phyloP scores from a whole-genome alignment of 83 land plant species.

The Larix sibirica region DNA sequence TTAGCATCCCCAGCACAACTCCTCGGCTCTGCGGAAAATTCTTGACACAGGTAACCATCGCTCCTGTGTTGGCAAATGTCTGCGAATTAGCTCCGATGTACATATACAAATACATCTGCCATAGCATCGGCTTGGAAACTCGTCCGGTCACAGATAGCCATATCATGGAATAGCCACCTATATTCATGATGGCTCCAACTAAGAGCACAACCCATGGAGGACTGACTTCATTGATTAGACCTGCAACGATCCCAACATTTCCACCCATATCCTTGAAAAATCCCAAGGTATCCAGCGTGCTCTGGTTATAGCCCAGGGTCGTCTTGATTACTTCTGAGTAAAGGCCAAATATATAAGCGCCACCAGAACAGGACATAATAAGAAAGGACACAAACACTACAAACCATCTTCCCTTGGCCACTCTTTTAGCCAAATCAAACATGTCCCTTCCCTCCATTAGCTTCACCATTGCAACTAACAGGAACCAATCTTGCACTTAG shows the following conservation, averaged over 20 bases:
- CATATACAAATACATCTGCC: slow-evolving; percentile 80
- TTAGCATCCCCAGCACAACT: slow-evolving; percentile 60
- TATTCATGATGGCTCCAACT: slow-evolving; percentile 44
- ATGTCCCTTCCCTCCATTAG: background rate
- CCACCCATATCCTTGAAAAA: slow-evolving; percentile 62
- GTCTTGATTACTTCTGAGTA: slow-evolving; percentile 52
- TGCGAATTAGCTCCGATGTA: slow-evolving; percentile 71
- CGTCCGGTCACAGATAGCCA: slow-evolving; percentile 51
- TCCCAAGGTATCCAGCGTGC: slow-evolving; percentile 40
- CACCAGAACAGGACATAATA: slow-evolving; percentile 49
- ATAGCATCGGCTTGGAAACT: slow-evolving; percentile 39
- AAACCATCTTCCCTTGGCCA: slow-evolving; percentile 48
- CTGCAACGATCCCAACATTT: slow-evolving; percentile 48
- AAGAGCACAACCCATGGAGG: slow-evolving; percentile 48
- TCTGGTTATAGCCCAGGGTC: slow-evolving; percentile 44
- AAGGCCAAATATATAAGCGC: slow-evolving; percentile 53
- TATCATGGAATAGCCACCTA: slow-evolving; percentile 53
- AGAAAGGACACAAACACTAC: slow-evolving; percentile 41
- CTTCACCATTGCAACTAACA: too few relatives aligned
- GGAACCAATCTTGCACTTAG: too few relatives aligned
- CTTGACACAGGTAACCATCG: slow-evolving; percentile 68
- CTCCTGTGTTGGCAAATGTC: slow-evolving; percentile 69
- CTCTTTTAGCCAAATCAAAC: background rate
- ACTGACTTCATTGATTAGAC: slow-evolving; percentile 47
- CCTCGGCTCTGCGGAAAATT: slow-evolving; percentile 74